Evolutionary conservation across 2,329 filamentous ascomycete genomes (phyloP), one percentile per base, ranked within the genome.

Genomic region (Trichoderma lentiforme): DNA sequence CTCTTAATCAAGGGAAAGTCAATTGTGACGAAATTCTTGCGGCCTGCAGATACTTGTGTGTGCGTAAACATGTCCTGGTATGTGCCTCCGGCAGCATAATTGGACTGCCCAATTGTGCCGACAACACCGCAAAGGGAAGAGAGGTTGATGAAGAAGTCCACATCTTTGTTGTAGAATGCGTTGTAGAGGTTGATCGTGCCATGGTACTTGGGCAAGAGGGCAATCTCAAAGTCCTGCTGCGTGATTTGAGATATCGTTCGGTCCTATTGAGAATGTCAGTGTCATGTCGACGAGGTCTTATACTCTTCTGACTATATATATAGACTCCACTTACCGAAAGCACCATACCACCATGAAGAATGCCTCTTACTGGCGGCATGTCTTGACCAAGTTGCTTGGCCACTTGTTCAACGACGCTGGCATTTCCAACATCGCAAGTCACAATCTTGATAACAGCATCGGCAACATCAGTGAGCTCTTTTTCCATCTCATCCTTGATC

Each of bases 111-210:
- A 4, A 77, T 72, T 9, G 77, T 77, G 0, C 82, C 83, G 5
- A 81, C 58, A 8, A 82, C 73, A 18, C 78, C 80, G 0, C 77
- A 75, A 26, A 81, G 68, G 1, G 83, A 84, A 2, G 81, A 82
- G 0, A 82, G 73, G 39, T 81, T 73, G 53, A 81, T 65, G 72
- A 83, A 84, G 75, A 85, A 84, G 73, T 83, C 81, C 1, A 83
- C 51, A 1, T 72, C 24, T 21, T 24, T 3, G 11, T 58, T 1
- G 1, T 61, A 53, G 4, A 47, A 34, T 14, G 76, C 61, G 3
- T 71, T 51, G 67, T 83, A 80, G 1, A 83, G 73, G 72, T 82
- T 82, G 75, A 76, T 78, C 1, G 80, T 80, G 1, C 81, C 81
- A 2, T 73, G 43, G 8, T 80, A 77, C 72, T 84, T 84, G 12